phyloP scores from a whole-genome alignment of 2,329 filamentous ascomycete genomes.

The Colletotrichum limetticola region DNA sequence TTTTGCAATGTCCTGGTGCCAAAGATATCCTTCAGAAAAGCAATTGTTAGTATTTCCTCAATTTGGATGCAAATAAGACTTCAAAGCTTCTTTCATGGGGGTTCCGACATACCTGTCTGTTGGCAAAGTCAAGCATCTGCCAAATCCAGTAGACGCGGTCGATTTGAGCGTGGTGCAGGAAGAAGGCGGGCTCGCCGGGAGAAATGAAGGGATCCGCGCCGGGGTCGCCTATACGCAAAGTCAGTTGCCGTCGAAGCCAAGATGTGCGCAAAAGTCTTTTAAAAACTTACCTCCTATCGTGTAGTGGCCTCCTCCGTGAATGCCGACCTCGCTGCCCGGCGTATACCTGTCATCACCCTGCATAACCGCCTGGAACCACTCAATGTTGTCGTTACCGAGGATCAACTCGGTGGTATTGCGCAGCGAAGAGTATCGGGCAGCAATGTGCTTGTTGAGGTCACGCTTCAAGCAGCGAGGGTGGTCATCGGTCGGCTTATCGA shows the following conservation, averaged over 20 bases:
- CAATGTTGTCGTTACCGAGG: slow-evolving; percentile 36
- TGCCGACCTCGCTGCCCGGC: slow-evolving; percentile 43
- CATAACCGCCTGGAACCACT: slow-evolving; percentile 48
- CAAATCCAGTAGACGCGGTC: slow-evolving; percentile 60
- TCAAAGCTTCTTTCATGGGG: too few relatives aligned
- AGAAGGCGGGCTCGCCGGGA: slow-evolving; percentile 57
- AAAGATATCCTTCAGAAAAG: slow-evolving; percentile 39
- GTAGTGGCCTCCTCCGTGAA: slow-evolving; percentile 54
- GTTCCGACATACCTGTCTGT: slow-evolving; percentile 42
- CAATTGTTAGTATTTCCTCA: too few relatives aligned
- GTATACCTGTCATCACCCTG: slow-evolving; percentile 45
- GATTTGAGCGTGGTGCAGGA: slow-evolving; percentile 56
- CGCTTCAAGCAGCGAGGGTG: slow-evolving; percentile 56
- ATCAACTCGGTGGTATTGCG: slow-evolving; percentile 44
- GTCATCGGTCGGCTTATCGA: slow-evolving; percentile 43
- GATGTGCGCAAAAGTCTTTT: neutral
- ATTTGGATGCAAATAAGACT: too few relatives aligned
- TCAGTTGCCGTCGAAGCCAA: neutral
- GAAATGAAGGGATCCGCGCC: slow-evolving; percentile 56
- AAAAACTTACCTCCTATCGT: slow-evolving; percentile 44
- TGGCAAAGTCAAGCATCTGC: slow-evolving; percentile 55
- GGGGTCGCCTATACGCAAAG: slow-evolving; percentile 48
- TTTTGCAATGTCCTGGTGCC: slow-evolving; percentile 56
- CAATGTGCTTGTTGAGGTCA: slow-evolving; percentile 42
- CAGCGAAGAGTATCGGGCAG: slow-evolving; percentile 35